Conservation (phyloP, 1,284 basidiomycete genomes). For the Thecaphora thlaspeos region DNA sequence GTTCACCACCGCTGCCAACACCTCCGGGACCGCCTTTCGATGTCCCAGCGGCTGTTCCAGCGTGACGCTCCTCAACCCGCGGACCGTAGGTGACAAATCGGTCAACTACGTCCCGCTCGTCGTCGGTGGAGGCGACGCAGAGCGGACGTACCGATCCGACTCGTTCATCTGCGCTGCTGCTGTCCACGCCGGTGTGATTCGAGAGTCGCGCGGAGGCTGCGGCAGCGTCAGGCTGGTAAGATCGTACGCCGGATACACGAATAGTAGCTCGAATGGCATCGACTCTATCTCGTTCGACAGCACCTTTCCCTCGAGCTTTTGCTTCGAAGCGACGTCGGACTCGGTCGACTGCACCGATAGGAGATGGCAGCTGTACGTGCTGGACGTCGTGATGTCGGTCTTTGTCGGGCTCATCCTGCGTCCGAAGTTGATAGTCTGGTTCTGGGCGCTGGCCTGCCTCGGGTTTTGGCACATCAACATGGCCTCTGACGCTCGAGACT, state of each 20-base stretch:
- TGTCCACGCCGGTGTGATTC: constrained; percentile 70
- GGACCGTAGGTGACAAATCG: constrained; percentile 70
- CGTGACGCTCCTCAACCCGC: constrained; percentile 72
- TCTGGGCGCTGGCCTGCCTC: constrained; percentile 73
- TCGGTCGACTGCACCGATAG: constrained; percentile 70
- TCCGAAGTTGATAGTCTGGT: constrained; percentile 68
- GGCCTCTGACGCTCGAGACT: constrained; percentile 72
- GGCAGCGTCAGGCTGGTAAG: constrained; percentile 70
- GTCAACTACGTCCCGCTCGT: constrained; percentile 72
- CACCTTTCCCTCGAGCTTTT: constrained; percentile 69
- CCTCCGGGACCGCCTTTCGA: constrained; percentile 66
- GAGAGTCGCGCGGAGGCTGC: constrained; percentile 71
- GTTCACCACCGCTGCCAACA: constrained; percentile 64
- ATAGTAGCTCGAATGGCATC: constrained; percentile 67
- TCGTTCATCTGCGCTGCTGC: constrained; percentile 82
- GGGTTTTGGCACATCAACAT: constrained; percentile 83
- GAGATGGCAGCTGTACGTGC: constrained; percentile 60
- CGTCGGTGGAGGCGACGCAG: constrained; percentile 70
- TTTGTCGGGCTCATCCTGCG: constrained; percentile 74
- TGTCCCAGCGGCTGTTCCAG: constrained; percentile 74
- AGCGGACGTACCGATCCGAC: constrained; percentile 69
- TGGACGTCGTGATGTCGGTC: constrained; percentile 60
- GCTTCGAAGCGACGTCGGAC: constrained; percentile 59
- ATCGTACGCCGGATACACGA: constrained; percentile 70
- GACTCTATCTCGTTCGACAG: constrained; percentile 72